These are phyloP conservation scores for Yamadazyma aaseri DNA, from an alignment of 1,139 yeast species.

Conservation along the genomic window DNA sequence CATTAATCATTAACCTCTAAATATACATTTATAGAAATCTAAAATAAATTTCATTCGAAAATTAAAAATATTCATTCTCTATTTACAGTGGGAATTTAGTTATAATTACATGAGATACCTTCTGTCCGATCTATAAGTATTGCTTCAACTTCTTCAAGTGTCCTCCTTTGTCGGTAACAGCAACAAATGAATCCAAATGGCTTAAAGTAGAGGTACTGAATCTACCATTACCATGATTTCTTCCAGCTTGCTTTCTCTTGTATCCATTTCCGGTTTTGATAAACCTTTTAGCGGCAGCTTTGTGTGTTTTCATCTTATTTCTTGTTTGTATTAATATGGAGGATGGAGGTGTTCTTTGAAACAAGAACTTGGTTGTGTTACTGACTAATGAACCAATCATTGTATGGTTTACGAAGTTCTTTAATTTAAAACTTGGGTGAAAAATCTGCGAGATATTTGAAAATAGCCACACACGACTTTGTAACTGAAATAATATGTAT, in stretches of 20 bases:
- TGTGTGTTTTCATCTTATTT: slow-evolving; percentile 60
- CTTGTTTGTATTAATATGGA: slow-evolving; percentile 40
- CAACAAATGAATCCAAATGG: slow-evolving; percentile 61
- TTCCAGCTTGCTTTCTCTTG: slow-evolving; percentile 73
- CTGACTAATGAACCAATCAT: slow-evolving; percentile 13
- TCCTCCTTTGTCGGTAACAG: slow-evolving; percentile 51
- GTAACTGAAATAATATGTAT: too few species aligned
- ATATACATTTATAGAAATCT: background rate
- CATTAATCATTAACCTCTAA: slow-evolving; percentile 1
- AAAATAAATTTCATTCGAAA: background rate
- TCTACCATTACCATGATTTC: slow-evolving; percentile 92
- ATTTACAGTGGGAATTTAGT: slow-evolving; percentile 7
- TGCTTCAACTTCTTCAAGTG: slow-evolving; percentile 46
- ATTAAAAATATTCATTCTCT: slow-evolving; percentile 4
- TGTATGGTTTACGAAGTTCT: too few species aligned
- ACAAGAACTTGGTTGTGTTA: slow-evolving; percentile 18
- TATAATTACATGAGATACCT: background rate
- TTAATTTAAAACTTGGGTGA: slow-evolving; percentile 6
- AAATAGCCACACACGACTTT: slow-evolving; percentile 7
- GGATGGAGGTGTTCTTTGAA: slow-evolving; percentile 20
- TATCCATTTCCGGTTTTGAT: slow-evolving; percentile 54
- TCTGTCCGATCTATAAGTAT: slow-evolving; percentile 5
- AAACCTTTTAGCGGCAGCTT: slow-evolving; percentile 83
- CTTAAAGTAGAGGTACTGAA: slow-evolving; percentile 68
- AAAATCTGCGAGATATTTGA: background rate